These are phyloP conservation scores for Vitis hybrid DNA, from an alignment of 177 flowering plant species.

Conservation along the genomic window DNA sequence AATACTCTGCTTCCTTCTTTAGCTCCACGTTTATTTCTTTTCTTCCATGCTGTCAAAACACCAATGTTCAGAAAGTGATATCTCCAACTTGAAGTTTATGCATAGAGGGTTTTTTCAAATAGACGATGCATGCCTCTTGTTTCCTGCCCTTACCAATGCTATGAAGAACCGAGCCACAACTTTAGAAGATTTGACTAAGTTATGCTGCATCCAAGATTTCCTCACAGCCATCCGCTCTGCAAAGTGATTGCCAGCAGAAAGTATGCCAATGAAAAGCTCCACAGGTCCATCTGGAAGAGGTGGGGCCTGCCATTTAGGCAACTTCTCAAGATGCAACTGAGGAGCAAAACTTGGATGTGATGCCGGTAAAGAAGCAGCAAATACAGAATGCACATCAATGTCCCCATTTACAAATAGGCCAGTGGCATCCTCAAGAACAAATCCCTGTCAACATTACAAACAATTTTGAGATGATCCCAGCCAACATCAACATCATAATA, in stretches of 20 bases:
- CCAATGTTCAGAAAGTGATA: background rate
- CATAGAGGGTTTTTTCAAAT: background rate
- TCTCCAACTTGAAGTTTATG: background rate
- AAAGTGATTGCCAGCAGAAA: slow-evolving; percentile 92
- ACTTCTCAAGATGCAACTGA: slow-evolving; percentile 68
- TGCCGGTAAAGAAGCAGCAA: slow-evolving; percentile 77
- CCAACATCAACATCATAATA: background rate
- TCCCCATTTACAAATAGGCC: slow-evolving; percentile 74
- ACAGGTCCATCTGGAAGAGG: slow-evolving; percentile 55
- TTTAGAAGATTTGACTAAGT: slow-evolving; percentile 53
- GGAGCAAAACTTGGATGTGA: slow-evolving; percentile 78
- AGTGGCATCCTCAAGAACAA: slow-evolving; percentile 85
- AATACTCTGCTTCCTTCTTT: slow-evolving; percentile 86
- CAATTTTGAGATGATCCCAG: slow-evolving; percentile 7
- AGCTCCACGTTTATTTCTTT: slow-evolving; percentile 74
- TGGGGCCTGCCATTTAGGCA: slow-evolving; percentile 66
- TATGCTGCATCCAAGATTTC: slow-evolving; percentile 38
- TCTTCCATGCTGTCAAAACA: slow-evolving; percentile 59
- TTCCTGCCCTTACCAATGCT: slow-evolving; percentile 50
- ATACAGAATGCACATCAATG: slow-evolving; percentile 65
- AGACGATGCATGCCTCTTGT: background rate
- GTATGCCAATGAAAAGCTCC: slow-evolving; percentile 77
- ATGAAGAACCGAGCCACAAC: slow-evolving; percentile 87
- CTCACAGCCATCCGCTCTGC: slow-evolving; percentile 89
- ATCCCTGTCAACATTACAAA: slow-evolving; percentile 49